Percentiles rank a stretch among this genome's conserved stretches.
Conservation (phyloP, 1,139 yeast genomes). For the Debaryomyces psychrophilus region DNA sequence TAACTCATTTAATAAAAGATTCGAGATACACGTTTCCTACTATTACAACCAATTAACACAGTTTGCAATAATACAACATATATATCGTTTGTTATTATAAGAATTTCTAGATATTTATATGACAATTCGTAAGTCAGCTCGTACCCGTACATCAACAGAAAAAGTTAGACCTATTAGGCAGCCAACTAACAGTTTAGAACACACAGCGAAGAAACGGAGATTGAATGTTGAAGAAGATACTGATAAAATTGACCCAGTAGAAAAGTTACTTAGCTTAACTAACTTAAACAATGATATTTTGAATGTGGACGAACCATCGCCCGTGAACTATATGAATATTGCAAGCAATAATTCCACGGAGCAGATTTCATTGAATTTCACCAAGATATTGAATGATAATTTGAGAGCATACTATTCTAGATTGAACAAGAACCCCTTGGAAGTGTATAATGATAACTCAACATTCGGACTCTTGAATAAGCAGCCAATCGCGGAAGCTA, state of each 20-base stretch:
- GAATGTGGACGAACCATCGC: conserved; percentile 22
- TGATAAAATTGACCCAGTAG: conserved; percentile 49
- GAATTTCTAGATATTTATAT: conserved; percentile 15
- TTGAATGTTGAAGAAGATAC: conserved; percentile 19
- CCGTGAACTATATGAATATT: conserved; percentile 13
- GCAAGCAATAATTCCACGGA: conserved; percentile 9
- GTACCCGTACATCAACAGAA: conserved; percentile 29
- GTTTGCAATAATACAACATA: conserved; percentile 1
- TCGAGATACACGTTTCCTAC: not conserved
- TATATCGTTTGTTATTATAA: not conserved
- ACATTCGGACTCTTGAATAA: conserved; percentile 40
- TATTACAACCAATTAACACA: conserved; percentile 2
- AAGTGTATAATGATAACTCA: conserved; percentile 33
- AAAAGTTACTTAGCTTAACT: conserved; percentile 44
- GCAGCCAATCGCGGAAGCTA: conserved; percentile 13
- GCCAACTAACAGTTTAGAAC: conserved; percentile 16
- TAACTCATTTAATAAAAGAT: not conserved
- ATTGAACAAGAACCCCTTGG: conserved; percentile 29
- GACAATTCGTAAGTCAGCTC: conserved; percentile 39
- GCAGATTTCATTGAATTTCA: conserved; percentile 36
- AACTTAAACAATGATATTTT: conserved; percentile 35
- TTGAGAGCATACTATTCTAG: conserved; percentile 38
- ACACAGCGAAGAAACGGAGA: conserved; percentile 20
- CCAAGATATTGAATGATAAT: conserved; percentile 45
- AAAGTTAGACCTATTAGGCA: conserved; percentile 21